Conservation (phyloP, 2,329 filamentous ascomycete genomes). For the Trematosphaeria pertusa region DNA sequence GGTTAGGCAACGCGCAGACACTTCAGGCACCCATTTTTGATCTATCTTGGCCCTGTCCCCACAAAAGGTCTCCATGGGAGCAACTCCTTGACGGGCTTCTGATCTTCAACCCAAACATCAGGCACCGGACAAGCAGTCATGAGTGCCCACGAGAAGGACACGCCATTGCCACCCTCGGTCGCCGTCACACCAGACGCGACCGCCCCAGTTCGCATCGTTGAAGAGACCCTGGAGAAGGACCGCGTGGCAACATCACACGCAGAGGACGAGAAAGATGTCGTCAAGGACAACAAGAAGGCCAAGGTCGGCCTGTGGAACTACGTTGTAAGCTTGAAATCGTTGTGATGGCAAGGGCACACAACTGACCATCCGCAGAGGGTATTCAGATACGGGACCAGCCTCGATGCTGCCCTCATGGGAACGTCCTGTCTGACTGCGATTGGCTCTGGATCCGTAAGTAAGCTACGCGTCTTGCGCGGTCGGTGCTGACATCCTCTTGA, state of each 20-base stretch:
- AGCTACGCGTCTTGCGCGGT: too few relatives aligned
- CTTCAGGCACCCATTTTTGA: neutral
- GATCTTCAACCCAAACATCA: too few relatives aligned
- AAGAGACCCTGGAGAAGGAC: conserved; percentile 13
- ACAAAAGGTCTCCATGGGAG: too few relatives aligned
- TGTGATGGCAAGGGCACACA: too few relatives aligned
- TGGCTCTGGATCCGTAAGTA: conserved; percentile 33
- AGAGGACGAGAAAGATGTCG: conserved; percentile 3
- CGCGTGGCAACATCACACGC: conserved; percentile 3
- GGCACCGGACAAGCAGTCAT: too few relatives aligned
- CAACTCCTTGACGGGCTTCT: too few relatives aligned
- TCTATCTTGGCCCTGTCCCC: too few relatives aligned
- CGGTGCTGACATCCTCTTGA: neutral
- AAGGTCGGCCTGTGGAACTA: conserved; percentile 38
- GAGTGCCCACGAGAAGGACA: too few relatives aligned
- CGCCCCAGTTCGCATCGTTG: conserved; percentile 19
- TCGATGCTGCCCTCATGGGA: conserved; percentile 40
- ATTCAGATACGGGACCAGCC: conserved; percentile 38
- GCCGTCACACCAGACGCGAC: conserved; percentile 19
- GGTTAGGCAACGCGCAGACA: neutral
- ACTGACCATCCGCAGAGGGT: conserved; percentile 44
- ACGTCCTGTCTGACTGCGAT: conserved; percentile 39
- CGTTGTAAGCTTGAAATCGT: conserved; percentile 44
- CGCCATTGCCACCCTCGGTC: conserved; percentile 11
- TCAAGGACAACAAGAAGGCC: conserved; percentile 24